Evolutionary conservation across 192 early-diverging fungal genomes (phyloP).

Genomic region (Rhizophagus clarus): DNA sequence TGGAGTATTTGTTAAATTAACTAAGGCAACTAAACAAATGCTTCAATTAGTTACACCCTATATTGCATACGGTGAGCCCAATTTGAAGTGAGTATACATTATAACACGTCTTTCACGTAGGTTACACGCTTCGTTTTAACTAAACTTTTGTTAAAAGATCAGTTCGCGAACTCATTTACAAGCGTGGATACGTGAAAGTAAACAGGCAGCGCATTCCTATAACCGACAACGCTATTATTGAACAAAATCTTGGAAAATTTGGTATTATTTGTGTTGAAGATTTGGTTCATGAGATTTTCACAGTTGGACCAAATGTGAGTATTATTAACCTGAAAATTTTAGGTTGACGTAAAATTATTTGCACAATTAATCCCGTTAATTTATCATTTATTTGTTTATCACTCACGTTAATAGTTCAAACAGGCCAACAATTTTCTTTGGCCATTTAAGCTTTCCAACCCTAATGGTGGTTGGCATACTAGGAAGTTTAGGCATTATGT

Average conservation of each 20-base stretch:
- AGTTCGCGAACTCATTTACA: conserved; percentile 99
- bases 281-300: conserved; percentile 97
- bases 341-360: too few species aligned
- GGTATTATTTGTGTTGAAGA: conserved; percentile 99
- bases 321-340: not conserved
- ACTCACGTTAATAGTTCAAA: conserved; percentile 68
- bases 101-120: not conserved
- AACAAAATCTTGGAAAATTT: conserved; percentile 87
- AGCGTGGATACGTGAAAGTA: conserved; percentile 99
- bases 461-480: conserved; percentile 90
- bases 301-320: conserved; percentile 85
- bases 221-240: conserved; percentile 94
- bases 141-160: conserved; percentile 35
- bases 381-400: not conserved
- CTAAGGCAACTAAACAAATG: conserved; percentile 97
- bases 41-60: conserved; percentile 96
- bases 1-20: conserved; percentile 93
- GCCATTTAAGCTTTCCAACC: conserved; percentile 99
- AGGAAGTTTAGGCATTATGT: conserved; percentile 97
- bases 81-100: conserved; percentile 74
- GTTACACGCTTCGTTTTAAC: too few species aligned
- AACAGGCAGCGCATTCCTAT: conserved; percentile 97
- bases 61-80: conserved; percentile 93
- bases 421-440: conserved; percentile 98
- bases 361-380: not conserved